Base-by-base conservation (phyloP, 768 basidiomycete genomes). In the Macrolepiota albuminosa region DNA sequence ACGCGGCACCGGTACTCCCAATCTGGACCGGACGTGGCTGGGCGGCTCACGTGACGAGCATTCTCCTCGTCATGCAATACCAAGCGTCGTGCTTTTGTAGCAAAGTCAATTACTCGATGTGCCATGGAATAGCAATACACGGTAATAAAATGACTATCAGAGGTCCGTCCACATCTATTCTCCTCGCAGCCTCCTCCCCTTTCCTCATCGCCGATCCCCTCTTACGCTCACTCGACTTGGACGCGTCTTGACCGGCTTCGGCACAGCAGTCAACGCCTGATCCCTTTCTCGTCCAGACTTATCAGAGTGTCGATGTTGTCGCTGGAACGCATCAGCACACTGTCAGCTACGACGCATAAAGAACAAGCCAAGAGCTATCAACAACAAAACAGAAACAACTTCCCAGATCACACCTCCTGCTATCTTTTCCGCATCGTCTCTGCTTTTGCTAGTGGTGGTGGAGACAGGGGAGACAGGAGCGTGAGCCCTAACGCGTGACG, bases 1-100 rank as follows among this genome's bases (percentile, higher is more conserved):
- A 80, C 26, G 68, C 70, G 0, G 69, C 72, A 5, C 78, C 84
- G 0, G 72, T 76, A 1, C 69, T 68, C 1, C 78, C 77, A 0
- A 91, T 59, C 0, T 67, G 43, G 2, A 91, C 67, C 0, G 72
- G 68, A 54, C 67, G 72, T 4, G 69, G 56, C 55, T 70, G 29
- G 2, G 1, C 29, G 29, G 29, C 1, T 29, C 29, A 29, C 29
- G 29, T 29, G 29, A 29, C 4, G 29, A 29, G 29, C 3, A 29
- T 4, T 29, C 0, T 29, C 0, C 2, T 13, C 39, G 14, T 40
- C 39, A 40, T 6, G 14, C 1, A 39, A 39, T 39, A 39, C 6
- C 16, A 6, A 2, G 39, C 4, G 16, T 39, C 14, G 3, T 39
- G 39, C 16, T 39, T 39, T 14, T 16, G 39, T 14, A 5, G 16